A percentile compares a stretch with the other conserved stretches of the same genome.
phyloP scores from a whole-genome alignment of 352 stramenopile genomes.

The Globisporangium ultimum region DNA sequence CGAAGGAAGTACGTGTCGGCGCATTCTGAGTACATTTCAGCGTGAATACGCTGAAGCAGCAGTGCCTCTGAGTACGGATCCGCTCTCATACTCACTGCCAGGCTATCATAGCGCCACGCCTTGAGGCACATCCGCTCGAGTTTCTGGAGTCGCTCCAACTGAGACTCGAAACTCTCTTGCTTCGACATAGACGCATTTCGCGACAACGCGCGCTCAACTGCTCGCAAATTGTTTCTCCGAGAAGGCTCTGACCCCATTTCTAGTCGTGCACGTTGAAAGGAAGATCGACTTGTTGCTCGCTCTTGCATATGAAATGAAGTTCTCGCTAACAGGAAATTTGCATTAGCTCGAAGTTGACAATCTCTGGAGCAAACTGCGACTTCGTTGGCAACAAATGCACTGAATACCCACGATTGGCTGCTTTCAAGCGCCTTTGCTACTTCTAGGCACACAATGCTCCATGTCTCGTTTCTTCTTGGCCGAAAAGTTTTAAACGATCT shows the following conservation, averaged over 20 bases:
- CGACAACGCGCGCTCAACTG: constrained; percentile 35
- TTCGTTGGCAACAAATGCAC: constrained; percentile 21
- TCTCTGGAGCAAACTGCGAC: constrained; percentile 23
- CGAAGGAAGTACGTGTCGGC: constrained; percentile 55
- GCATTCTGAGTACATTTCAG: constrained; percentile 35
- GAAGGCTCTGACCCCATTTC: constrained; percentile 15
- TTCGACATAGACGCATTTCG: constrained; percentile 27
- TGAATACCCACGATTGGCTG: constrained; percentile 35
- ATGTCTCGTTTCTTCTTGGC: constrained; percentile 28
- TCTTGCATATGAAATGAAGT: constrained; percentile 19
- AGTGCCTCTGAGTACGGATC: constrained; percentile 50
- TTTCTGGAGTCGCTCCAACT: constrained; percentile 44
- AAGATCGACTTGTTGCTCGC: constrained; percentile 13
- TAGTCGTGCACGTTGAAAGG: constrained; percentile 31
- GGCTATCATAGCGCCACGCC: constrained; percentile 48
- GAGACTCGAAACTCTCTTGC: constrained; percentile 33
- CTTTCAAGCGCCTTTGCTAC: constrained; percentile 32
- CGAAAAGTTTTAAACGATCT: background rate
- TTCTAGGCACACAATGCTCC: constrained; percentile 35
- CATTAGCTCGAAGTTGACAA: constrained; percentile 17
- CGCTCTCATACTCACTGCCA: constrained; percentile 27
- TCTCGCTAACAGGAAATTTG: constrained; percentile 28
- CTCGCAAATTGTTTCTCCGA: constrained; percentile 21
- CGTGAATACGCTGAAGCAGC: constrained; percentile 51
- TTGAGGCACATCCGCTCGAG: constrained; percentile 65